Base-by-base conservation (phyloP, 2,329 filamentous ascomycete genomes). In the Claviceps lovelessii region DNA sequence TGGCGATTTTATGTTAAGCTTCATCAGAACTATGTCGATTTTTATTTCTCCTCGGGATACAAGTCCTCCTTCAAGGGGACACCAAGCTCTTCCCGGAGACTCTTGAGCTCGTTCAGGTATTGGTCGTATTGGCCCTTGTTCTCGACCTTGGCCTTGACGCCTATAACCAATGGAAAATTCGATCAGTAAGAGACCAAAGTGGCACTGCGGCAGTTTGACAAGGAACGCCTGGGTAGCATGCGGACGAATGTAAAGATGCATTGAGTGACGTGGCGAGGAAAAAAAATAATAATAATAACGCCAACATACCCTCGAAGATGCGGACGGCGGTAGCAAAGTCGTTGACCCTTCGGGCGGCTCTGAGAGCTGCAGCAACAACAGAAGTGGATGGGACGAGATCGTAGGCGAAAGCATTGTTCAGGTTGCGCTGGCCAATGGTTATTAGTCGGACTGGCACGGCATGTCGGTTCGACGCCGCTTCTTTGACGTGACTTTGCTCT, bases 391-490 rank as follows among this genome's bases (percentile, higher is more conserved):
- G 93, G 62, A 98, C 93, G 68, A 98, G 86, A 84, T 98, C 93
- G 85, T 98, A 98, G 70, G 93, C 93, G 76, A 98, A 98, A 71
- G 90, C 91, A 78, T 98, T 98, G 85, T 98, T 98, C 69, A 95
- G 80, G 79, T 95, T 95, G 74, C 90, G 88, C 78, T 81, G 58
- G 56, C 58, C 53, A 58, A 58, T 50, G 57, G 58, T 54, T 15
- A 31, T 57, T 53, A 55, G 54, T 50, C 53, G 23, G 29, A 33
- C 44, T 56, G 53, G 58, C 54, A 55, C 35, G 53, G 58, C 54
- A 55, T 19, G 23, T 13, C 23, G 13, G 6, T 33, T 13, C 17
- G 3, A 29, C 28, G 13, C 17, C 45, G 47, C 3, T n/a, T 49
- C 47, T 17, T n/a, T 4, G 13, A 49, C n/a, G 29, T 61, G 59